Evolutionary conservation across 2,329 filamentous ascomycete species (phyloP).

Genomic region (Coniella vitis): DNA sequence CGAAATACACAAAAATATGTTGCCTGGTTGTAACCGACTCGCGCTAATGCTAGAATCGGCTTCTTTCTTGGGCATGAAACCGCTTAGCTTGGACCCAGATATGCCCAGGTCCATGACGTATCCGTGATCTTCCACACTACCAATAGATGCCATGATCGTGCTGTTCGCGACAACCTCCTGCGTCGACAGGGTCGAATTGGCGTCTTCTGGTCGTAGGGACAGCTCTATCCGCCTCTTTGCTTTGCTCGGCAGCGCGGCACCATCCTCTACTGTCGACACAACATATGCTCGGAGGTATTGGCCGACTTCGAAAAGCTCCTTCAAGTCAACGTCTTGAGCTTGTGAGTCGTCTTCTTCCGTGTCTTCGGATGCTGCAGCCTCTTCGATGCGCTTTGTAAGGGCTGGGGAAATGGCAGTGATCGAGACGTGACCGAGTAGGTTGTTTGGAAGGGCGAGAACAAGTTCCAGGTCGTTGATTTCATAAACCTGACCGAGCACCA

Average conservation of each 20-base stretch:
- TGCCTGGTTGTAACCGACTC: slow-evolving; percentile 68
- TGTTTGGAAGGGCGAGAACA: slow-evolving; percentile 82
- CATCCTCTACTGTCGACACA: slow-evolving; percentile 65
- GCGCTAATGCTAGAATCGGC: slow-evolving; percentile 60
- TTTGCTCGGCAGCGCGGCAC: slow-evolving; percentile 46
- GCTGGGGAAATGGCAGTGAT: slow-evolving; percentile 85
- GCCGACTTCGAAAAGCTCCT: slow-evolving; percentile 69
- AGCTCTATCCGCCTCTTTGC: slow-evolving; percentile 79
- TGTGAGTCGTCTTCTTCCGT: slow-evolving; percentile 45
- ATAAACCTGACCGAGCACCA: slow-evolving; percentile 80
- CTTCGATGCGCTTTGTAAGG: slow-evolving; percentile 70
- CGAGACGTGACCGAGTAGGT: slow-evolving; percentile 80
- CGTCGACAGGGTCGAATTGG: slow-evolving; percentile 68
- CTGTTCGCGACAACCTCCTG: slow-evolving; percentile 68
- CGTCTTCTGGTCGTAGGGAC: slow-evolving; percentile 69
- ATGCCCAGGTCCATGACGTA: slow-evolving; percentile 88
- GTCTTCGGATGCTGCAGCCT: slow-evolving; percentile 51
- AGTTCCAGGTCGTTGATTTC: slow-evolving; percentile 76
- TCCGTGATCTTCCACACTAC: slow-evolving; percentile 93
- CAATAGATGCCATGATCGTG: slow-evolving; percentile 79
- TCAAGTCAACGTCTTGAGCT: slow-evolving; percentile 61
- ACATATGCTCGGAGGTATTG: slow-evolving; percentile 87
- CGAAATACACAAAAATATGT: slow-evolving; percentile 78
- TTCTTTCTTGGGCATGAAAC: slow-evolving; percentile 82
- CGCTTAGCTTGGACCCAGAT: slow-evolving; percentile 58